phyloP scores from a whole-genome alignment of 164 flowering plant species.

The Cinnamomum micranthum region DNA sequence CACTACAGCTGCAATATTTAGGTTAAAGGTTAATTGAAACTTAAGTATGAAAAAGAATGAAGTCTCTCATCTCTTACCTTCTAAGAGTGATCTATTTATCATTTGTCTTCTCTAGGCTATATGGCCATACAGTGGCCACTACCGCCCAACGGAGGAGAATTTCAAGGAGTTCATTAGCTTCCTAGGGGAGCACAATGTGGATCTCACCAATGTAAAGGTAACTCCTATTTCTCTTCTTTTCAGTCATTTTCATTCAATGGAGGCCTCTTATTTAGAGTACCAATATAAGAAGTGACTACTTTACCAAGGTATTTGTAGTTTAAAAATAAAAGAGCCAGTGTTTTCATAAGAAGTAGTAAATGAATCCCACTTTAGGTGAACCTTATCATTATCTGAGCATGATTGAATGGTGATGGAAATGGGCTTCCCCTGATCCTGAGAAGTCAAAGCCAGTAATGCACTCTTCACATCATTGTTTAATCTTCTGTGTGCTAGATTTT shows the following conservation, averaged over 20 bases:
- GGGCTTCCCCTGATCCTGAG: too few relatives aligned
- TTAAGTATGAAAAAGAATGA: too few relatives aligned
- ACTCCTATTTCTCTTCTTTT: not conserved
- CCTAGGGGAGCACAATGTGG: slow-evolving; percentile 55
- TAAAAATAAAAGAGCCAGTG: too few relatives aligned
- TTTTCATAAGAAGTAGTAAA: not conserved
- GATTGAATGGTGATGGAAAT: not conserved
- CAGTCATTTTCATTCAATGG: not conserved
- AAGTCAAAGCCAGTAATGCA: too few relatives aligned
- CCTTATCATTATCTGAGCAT: not conserved
- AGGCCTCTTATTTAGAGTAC: too few relatives aligned
- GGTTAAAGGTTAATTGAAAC: too few relatives aligned
- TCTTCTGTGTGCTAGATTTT: too few relatives aligned
- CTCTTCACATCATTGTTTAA: too few relatives aligned
- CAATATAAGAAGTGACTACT: too few relatives aligned
- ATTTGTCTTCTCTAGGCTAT: slow-evolving; percentile 40
- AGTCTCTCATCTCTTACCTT: not conserved
- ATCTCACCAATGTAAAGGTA: slow-evolving; percentile 69
- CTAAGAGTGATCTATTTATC: not conserved
- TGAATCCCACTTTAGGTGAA: not conserved
- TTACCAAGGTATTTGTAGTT: too few relatives aligned
- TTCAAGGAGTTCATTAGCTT: slow-evolving; percentile 57
- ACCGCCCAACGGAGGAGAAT: slow-evolving; percentile 71
- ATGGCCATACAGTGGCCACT: slow-evolving; percentile 86
- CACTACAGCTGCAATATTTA: not conserved